Conservation (phyloP, 2,329 filamentous ascomycete species). For the Xylariaceae sp. region DNA sequence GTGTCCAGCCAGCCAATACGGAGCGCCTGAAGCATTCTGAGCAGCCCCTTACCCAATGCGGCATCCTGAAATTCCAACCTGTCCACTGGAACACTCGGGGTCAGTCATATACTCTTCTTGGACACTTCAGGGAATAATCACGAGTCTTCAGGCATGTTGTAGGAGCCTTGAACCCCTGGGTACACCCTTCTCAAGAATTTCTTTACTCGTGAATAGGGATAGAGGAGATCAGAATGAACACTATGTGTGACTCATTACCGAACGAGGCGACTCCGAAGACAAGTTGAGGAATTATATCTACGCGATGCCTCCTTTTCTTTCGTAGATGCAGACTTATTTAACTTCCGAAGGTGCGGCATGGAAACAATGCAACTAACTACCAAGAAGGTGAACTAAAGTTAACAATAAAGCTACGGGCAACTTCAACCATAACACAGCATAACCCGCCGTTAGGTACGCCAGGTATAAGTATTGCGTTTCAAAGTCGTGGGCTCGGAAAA, state of each 20-base stretch:
- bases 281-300: background rate
- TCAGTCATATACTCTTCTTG: background rate
- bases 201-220: background rate
- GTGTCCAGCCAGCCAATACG: conserved; percentile 29
- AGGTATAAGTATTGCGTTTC: no score
- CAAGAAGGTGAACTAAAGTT: no score
- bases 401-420: no score
- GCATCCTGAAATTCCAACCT: conserved; percentile 31
- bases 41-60: conserved; percentile 21
- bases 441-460: no score
- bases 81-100: conserved; percentile 14
- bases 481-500: no score
- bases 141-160: no score
- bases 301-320: background rate
- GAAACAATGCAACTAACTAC: no score
- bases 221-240: background rate
- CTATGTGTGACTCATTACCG: background rate
- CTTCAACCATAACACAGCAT: no score
- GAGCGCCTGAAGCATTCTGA: conserved; percentile 22
- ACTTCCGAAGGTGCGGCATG: background rate
- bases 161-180: no score
- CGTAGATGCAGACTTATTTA: background rate
- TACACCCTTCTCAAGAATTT: background rate
- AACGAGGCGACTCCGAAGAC: background rate
- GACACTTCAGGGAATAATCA: background rate